A percentile compares a stretch with the other conserved stretches of the same genome.
Evolutionary conservation across 2,329 filamentous ascomycete genomes (phyloP).

Genomic region (Pseudocercospora pini-densiflorae): DNA sequence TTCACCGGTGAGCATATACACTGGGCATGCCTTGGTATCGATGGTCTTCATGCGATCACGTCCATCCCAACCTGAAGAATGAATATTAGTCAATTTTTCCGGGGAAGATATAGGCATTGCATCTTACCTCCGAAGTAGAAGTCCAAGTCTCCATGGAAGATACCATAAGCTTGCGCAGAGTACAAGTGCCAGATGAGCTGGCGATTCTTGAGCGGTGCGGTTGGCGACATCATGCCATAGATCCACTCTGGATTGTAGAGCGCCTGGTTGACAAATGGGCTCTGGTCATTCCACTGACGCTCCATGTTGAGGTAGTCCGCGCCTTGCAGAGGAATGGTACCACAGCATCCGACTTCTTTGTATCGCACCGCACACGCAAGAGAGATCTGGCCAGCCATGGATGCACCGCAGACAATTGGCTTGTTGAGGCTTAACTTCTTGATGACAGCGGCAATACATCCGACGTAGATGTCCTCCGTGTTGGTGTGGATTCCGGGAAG

Average conservation of each 20-base stretch:
- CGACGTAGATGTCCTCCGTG: constrained; percentile 53
- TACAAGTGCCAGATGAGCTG: constrained; percentile 57
- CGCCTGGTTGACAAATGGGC: constrained; percentile 53
- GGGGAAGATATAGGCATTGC: neutral
- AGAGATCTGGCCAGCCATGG: constrained; percentile 57
- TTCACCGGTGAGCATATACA: constrained; percentile 58
- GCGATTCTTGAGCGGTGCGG: constrained; percentile 49
- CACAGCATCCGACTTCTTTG: constrained; percentile 53
- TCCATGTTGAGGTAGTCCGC: constrained; percentile 50
- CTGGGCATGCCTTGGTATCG: constrained; percentile 54
- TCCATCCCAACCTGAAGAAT: constrained; percentile 49
- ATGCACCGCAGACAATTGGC: constrained; percentile 55
- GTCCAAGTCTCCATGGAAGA: constrained; percentile 58
- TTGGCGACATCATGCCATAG: constrained; percentile 56
- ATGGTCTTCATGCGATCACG: constrained; percentile 47
- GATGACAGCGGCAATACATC: constrained; percentile 51
- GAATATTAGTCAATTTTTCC: neutral
- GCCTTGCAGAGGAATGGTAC: constrained; percentile 54
- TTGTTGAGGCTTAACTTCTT: constrained; percentile 50
- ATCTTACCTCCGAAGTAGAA: constrained; percentile 51
- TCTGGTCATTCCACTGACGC: constrained; percentile 49
- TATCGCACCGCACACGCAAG: constrained; percentile 53
- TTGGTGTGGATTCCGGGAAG: constrained; percentile 52
- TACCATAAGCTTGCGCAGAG: constrained; percentile 55
- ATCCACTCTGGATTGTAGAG: constrained; percentile 53